Conservation (phyloP, 176 grass and related monocot species). For the Areca catechu region DNA sequence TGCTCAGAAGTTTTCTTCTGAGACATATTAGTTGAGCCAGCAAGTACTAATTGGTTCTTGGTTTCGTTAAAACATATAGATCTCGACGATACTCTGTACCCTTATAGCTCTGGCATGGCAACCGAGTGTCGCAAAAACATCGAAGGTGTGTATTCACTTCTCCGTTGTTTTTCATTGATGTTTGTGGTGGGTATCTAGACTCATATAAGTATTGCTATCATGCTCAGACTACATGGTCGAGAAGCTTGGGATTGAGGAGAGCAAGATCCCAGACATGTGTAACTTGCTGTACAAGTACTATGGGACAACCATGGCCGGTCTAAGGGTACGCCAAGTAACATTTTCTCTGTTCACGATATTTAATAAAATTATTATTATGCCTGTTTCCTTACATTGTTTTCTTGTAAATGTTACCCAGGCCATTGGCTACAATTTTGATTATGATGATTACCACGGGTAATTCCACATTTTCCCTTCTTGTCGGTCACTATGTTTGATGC, state of each 20-base stretch:
- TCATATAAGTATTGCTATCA: background rate
- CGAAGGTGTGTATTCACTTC: constrained; percentile 28
- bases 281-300: constrained; percentile 85
- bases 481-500: no score
- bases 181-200: background rate
- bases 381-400: background rate
- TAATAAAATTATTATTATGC: background rate
- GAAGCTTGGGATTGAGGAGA: constrained; percentile 74
- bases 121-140: constrained; percentile 68
- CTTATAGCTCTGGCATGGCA: constrained; percentile 75
- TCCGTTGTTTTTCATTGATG: background rate
- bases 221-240: constrained; percentile 73
- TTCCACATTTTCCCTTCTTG: no score
- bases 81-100: constrained; percentile 92
- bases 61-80: constrained; percentile 28
- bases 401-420: constrained; percentile 29
- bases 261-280: constrained; percentile 58
- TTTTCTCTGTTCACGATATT: no score
- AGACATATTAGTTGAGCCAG: no score
- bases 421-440: constrained; percentile 77
- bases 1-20: constrained; percentile 2
- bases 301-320: constrained; percentile 90
- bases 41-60: no score
- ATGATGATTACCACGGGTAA: constrained; percentile 77
- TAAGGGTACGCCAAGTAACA: constrained; percentile 38